Evolutionary conservation across 768 basidiomycete species (phyloP), one percentile per base, ranked within the genome.

Genomic region (Paxillus involutus): DNA sequence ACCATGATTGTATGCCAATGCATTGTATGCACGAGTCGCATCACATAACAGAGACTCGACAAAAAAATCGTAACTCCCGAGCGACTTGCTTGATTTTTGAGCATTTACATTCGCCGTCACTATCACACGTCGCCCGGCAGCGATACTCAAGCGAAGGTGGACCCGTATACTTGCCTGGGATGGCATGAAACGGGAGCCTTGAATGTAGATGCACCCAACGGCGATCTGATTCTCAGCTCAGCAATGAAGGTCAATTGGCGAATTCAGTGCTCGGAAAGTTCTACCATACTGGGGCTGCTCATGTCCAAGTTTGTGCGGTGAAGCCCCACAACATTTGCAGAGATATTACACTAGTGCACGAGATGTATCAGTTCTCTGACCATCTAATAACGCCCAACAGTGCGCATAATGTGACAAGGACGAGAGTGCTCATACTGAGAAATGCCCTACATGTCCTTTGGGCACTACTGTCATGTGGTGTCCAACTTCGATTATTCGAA

Each of bases 391-490:
- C 24, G 32, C 64, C 56, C 40, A 70, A 29, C 6, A 70, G 49
- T 46, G 41, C 56, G 36, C 66, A 68, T 7, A 64, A 24, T 3
- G 26, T 55, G 24, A 72, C 29, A 26, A 71, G 32, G 16, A 62
- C 19, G 17, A 64, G 13, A 1, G 68, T 69, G 6, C 60, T 54
- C 44, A 47, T 55, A 40, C 35, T 63, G 16, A 72, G 40, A 14
- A 59, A 49, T 8, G 49, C 49, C 36, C 42, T 49, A 24, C 63
- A 60, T 7, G 44, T 39, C 47, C 55, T 61, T 46, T 59, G 66
- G 21, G 50, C 21, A 21, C 54, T 55, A 3, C 59, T 52, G n/a
- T 61, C 59, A 3, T 32, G 45, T 13, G 39, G 29, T 26, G 16
- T 33, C 13, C 55, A 53, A 16, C 45, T 30, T 8, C 39, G 47